Conservation (phyloP, 2,329 filamentous ascomycete species). For the Sclerotiophoma versabilis region DNA sequence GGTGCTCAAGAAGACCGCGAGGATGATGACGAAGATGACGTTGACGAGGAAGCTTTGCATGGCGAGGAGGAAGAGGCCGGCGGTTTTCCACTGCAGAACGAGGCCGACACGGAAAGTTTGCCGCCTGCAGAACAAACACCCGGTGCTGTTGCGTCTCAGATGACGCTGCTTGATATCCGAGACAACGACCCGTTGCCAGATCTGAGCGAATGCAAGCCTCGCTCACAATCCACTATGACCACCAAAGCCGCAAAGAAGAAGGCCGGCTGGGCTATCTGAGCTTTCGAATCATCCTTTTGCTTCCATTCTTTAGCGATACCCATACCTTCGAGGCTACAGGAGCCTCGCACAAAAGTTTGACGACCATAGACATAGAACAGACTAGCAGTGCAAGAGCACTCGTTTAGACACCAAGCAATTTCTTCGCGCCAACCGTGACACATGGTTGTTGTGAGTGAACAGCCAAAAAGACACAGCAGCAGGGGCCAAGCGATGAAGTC, state of each 20-base stretch:
- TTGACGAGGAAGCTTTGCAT: slow-evolving; percentile 11
- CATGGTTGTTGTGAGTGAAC: too few species aligned
- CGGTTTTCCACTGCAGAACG: neutral
- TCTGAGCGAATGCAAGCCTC: slow-evolving; percentile 39
- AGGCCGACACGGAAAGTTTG: neutral
- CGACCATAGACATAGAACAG: slow-evolving; percentile 3
- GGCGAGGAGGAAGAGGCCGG: neutral
- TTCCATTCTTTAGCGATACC: slow-evolving; percentile 25
- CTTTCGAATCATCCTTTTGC: neutral
- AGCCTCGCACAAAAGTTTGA: slow-evolving; percentile 4
- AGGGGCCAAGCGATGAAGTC: neutral
- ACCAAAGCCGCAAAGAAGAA: slow-evolving; percentile 49
- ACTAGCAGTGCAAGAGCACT: neutral
- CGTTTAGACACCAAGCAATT: neutral
- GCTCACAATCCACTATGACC: slow-evolving; percentile 34
- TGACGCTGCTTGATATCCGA: slow-evolving; percentile 49
- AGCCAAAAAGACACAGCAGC: too few species aligned
- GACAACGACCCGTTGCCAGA: slow-evolving; percentile 45
- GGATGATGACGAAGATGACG: slow-evolving; percentile 27
- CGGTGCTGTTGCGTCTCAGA: slow-evolving; percentile 33
- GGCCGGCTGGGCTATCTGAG: slow-evolving; percentile 43
- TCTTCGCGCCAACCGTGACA: too few species aligned
- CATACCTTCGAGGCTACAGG: slow-evolving; percentile 7
- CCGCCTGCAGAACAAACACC: slow-evolving; percentile 6
- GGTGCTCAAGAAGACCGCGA: slow-evolving; percentile 38